Base-by-base conservation (phyloP, 805 yeast genomes). In the Zygoascus ofunaensis region DNA sequence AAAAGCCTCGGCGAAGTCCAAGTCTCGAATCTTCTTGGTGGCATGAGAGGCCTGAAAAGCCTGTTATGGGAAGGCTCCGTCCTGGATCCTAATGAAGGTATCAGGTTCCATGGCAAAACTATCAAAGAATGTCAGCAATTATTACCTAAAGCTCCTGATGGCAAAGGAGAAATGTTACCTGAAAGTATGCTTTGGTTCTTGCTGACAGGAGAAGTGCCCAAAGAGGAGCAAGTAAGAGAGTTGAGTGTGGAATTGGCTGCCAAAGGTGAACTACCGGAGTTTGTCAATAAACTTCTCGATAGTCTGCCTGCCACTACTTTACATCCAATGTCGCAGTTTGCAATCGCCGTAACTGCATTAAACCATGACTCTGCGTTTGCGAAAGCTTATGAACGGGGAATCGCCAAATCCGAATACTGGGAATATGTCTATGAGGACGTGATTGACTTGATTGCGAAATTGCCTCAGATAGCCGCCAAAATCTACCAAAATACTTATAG, bases 241-340 rank as follows among this genome's bases (percentile, higher is more conserved):
- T 68, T 82, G 48, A 70, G 77, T 34, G 70, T 66, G 52, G 84
- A 79, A 55, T 69, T 82, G 51, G 87, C 84, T 43, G 73, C 74
- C 22, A 74, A 79, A 59, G 77, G 80, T 37, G 72, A 71, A 42
- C 67, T 82, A 52, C 92, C 92, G 48, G 73, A 69, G 52, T 77
- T 79, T 61, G 76, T 79, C 37, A 72, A 66, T 57, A 76, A 73
- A 55, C 64, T 80, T 43, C 66, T 82, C 50, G 82, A 78, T 66
- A 63, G 72, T 41, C 71, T 81, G 48, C 92, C 92, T 44, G 60
- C 73, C 34, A 39, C 8, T 3, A 71, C 76, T 53, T 69, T 82
- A 61, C 92, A 82, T 64, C 92, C 92, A 59, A 82, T 82, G 92
- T 81, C 90, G 24, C 92, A 82, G 62, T 71, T 82, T 56, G 74